A percentile compares a stretch with the other conserved stretches of the same genome.
Conservation (phyloP, 108 stramenopile genomes). For the Seminavis robusta region DNA sequence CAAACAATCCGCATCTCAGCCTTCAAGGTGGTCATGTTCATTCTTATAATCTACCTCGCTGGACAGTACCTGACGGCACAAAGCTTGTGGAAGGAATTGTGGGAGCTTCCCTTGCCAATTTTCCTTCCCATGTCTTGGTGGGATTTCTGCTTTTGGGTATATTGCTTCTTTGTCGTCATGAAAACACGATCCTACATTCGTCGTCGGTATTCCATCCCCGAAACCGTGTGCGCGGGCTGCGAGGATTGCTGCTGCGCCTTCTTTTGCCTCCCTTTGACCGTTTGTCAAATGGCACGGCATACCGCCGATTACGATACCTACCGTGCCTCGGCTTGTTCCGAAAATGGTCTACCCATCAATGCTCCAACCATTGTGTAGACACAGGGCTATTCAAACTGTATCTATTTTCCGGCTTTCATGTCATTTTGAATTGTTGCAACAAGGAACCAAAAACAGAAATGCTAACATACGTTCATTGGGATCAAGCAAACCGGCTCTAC, state of each 20-base stretch:
- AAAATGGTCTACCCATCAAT: conserved; percentile 22
- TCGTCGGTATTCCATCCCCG: conserved; percentile 75
- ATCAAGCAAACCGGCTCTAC: too few relatives aligned
- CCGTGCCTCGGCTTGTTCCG: conserved; percentile 21
- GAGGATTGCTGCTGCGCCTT: conserved; percentile 74
- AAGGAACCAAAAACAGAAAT: too few relatives aligned
- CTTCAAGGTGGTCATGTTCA: conserved; percentile 65
- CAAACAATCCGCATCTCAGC: too few relatives aligned
- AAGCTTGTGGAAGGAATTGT: conserved; percentile 46
- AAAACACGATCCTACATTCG: conserved; percentile 65
- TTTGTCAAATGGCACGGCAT: conserved; percentile 79
- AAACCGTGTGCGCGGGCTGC: conserved; percentile 58
- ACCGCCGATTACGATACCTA: conserved; percentile 45
- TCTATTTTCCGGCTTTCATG: too few relatives aligned
- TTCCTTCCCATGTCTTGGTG: too few relatives aligned
- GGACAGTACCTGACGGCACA: conserved; percentile 53
- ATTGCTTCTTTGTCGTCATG: conserved; percentile 54
- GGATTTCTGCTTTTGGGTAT: conserved; percentile 54
- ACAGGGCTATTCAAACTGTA: too few relatives aligned
- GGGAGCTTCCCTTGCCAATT: conserved; percentile 29
- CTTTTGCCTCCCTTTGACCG: conserved; percentile 71
- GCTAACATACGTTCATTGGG: too few relatives aligned
- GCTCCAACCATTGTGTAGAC: neutral
- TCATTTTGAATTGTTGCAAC: too few relatives aligned
- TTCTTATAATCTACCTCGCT: too few relatives aligned